Evolutionary conservation across 2,329 filamentous ascomycete genomes (phyloP).

Genomic region (Monilinia fructicola): DNA sequence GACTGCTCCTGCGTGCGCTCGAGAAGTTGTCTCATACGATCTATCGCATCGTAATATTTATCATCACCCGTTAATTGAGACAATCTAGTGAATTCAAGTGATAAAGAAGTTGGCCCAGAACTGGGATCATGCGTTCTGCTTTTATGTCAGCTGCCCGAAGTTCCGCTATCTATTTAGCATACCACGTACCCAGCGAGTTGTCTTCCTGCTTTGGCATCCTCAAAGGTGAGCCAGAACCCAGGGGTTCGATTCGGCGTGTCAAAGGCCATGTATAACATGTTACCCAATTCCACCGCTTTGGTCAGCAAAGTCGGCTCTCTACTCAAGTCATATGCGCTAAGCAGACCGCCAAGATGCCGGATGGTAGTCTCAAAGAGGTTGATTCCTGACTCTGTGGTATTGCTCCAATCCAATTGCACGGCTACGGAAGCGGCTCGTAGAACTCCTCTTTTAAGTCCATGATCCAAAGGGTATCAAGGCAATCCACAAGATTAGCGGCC

Average conservation of each 20-base stretch:
- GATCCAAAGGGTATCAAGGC: slow-evolving; percentile 79
- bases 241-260: slow-evolving; percentile 39
- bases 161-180: neutral
- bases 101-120: slow-evolving; percentile 49
- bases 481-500: slow-evolving; percentile 81
- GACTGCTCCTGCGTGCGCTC: slow-evolving; percentile 53
- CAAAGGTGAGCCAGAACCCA: slow-evolving; percentile 21
- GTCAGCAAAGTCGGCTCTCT: slow-evolving; percentile 32
- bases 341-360: slow-evolving; percentile 42
- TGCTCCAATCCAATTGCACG: slow-evolving; percentile 47
- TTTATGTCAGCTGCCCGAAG: slow-evolving; percentile 2
- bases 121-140: slow-evolving; percentile 12
- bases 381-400: slow-evolving; percentile 24
- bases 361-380: slow-evolving; percentile 45
- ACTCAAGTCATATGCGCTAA: slow-evolving; percentile 42
- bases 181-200: slow-evolving; percentile 1
- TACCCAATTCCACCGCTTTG: slow-evolving; percentile 38
- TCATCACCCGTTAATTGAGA: slow-evolving; percentile 59
- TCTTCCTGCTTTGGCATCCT: slow-evolving; percentile 16
- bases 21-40: slow-evolving; percentile 55
- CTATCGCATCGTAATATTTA: slow-evolving; percentile 60
- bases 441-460: slow-evolving; percentile 78
- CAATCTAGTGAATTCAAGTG: slow-evolving; percentile 60
- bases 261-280: slow-evolving; percentile 44
- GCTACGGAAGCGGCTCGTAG: slow-evolving; percentile 58